These are phyloP conservation scores for Sarocladiaceae sp. DNA, from an alignment of 2,329 filamentous ascomycete genomes.

Conservation along the genomic window DNA sequence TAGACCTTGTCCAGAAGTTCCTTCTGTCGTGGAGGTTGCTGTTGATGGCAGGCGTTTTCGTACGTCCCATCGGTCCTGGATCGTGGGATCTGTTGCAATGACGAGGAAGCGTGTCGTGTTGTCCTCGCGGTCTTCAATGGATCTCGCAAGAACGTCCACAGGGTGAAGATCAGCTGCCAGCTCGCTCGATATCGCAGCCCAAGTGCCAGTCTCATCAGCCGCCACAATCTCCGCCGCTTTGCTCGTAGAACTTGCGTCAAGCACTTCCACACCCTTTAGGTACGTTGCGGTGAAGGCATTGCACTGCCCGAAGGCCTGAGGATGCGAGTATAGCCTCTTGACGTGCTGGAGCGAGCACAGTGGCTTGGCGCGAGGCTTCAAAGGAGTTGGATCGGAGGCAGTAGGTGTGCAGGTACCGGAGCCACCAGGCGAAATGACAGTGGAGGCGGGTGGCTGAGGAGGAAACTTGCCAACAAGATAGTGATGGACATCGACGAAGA, in stretches of 20 bases:
- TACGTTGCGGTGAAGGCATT: conserved; percentile 65
- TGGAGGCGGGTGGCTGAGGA: neutral
- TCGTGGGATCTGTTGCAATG: conserved; percentile 36
- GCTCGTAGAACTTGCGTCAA: conserved; percentile 83
- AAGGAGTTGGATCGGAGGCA: conserved; percentile 36
- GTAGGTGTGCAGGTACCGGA: conserved; percentile 50
- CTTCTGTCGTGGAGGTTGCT: too few species aligned
- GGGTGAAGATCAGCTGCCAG: conserved; percentile 66
- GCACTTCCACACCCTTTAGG: conserved; percentile 69
- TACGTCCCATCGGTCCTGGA: conserved; percentile 21
- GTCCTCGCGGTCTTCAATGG: conserved; percentile 69
- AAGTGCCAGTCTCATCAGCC: conserved; percentile 52
- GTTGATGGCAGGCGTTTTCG: conserved; percentile 16
- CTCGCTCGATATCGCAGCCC: conserved; percentile 74
- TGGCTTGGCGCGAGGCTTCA: conserved; percentile 43
- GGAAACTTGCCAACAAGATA: conserved; percentile 63
- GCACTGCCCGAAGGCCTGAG: conserved; percentile 94
- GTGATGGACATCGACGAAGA: conserved; percentile 84
- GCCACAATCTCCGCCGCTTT: conserved; percentile 75
- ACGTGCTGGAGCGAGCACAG: conserved; percentile 55
- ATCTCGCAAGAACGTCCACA: conserved; percentile 63
- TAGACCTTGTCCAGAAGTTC: neutral
- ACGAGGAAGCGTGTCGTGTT: conserved; percentile 81
- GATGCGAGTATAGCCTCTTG: conserved; percentile 81
- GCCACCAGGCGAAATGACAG: conserved; percentile 17